These are phyloP conservation scores for Coemansia sp. DNA, from an alignment of 192 early-diverging fungal genomes.

Conservation along the genomic window DNA sequence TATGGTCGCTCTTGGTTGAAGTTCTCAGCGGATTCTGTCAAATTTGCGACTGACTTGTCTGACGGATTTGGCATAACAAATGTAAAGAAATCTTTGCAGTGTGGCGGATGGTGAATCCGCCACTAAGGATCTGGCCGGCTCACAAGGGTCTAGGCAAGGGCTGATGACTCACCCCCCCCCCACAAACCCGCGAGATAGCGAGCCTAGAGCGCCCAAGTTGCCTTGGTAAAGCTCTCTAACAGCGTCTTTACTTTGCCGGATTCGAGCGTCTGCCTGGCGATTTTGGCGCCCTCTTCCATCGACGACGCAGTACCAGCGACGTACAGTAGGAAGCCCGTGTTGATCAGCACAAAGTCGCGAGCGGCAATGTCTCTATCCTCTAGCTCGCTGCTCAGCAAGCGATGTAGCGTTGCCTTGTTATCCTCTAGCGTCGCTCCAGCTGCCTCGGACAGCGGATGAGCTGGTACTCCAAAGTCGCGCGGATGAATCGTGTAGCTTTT, in stretches of 20 bases:
- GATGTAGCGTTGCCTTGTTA: slow-evolving; percentile 71
- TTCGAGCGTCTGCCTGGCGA: slow-evolving; percentile 73
- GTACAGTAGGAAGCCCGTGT: slow-evolving; percentile 79
- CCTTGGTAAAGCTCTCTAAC: slow-evolving; percentile 63
- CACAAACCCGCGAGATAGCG: background rate
- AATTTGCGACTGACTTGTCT: background rate
- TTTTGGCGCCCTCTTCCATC: slow-evolving; percentile 71
- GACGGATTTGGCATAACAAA: background rate
- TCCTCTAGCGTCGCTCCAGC: slow-evolving; percentile 69
- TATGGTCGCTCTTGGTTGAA: background rate
- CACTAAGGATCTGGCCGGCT: background rate
- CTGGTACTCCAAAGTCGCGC: slow-evolving; percentile 77
- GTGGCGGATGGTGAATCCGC: slow-evolving; percentile 7
- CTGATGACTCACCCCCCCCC: slow-evolving; percentile 4
- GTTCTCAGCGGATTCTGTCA: background rate
- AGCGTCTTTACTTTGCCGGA: slow-evolving; percentile 67
- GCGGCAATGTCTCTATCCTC: slow-evolving; percentile 63
- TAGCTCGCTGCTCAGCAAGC: slow-evolving; percentile 68
- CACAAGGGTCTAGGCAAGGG: background rate
- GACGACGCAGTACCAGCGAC: slow-evolving; percentile 72
- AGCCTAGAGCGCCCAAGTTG: slow-evolving; percentile 22
- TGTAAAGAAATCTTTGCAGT: background rate
- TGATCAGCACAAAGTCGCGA: slow-evolving; percentile 88
- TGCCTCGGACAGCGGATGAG: slow-evolving; percentile 70
- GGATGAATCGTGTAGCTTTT: slow-evolving; percentile 69